These are phyloP conservation scores for Fusarium pseudonygamai DNA, from an alignment of 2,329 filamentous ascomycete genomes.

Conservation along the genomic window DNA sequence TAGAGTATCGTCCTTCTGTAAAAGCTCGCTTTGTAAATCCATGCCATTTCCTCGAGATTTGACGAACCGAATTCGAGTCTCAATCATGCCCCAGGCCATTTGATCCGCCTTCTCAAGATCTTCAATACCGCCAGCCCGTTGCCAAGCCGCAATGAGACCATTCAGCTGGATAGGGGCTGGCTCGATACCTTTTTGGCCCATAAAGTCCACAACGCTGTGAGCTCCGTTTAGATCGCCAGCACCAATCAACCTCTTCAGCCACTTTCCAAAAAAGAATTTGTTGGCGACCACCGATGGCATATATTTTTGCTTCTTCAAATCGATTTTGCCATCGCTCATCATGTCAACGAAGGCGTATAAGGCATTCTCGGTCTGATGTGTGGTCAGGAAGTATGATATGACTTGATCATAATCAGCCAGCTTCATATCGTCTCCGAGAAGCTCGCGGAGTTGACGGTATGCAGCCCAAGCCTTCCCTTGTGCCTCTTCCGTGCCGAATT, in stretches of 20 bases:
- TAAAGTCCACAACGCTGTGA: slow-evolving; percentile 76
- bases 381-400: slow-evolving; percentile 74
- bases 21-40: background rate
- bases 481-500: slow-evolving; percentile 55
- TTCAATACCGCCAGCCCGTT: slow-evolving; percentile 67
- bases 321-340: slow-evolving; percentile 73
- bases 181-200: slow-evolving; percentile 73
- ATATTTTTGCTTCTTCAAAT: slow-evolving; percentile 55
- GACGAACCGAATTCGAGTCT: slow-evolving; percentile 72
- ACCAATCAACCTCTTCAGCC: slow-evolving; percentile 85
- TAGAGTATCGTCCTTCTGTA: slow-evolving; percentile 1
- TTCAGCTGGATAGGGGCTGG: slow-evolving; percentile 82
- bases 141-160: slow-evolving; percentile 81
- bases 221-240: slow-evolving; percentile 77
- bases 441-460: slow-evolving; percentile 71
- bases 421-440: slow-evolving; percentile 68
- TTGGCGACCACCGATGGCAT: slow-evolving; percentile 67
- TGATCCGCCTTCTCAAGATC: slow-evolving; percentile 70
- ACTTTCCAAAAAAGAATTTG: slow-evolving; percentile 86
- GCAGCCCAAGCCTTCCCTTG: slow-evolving; percentile 70
- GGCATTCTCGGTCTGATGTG: slow-evolving; percentile 71
- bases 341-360: slow-evolving; percentile 87
- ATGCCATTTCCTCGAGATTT: slow-evolving; percentile 50
- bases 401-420: slow-evolving; percentile 82
- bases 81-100: slow-evolving; percentile 81